These are phyloP conservation scores for Pterula multifida DNA, from an alignment of 1,284 basidiomycete genomes.

Conservation along the genomic window DNA sequence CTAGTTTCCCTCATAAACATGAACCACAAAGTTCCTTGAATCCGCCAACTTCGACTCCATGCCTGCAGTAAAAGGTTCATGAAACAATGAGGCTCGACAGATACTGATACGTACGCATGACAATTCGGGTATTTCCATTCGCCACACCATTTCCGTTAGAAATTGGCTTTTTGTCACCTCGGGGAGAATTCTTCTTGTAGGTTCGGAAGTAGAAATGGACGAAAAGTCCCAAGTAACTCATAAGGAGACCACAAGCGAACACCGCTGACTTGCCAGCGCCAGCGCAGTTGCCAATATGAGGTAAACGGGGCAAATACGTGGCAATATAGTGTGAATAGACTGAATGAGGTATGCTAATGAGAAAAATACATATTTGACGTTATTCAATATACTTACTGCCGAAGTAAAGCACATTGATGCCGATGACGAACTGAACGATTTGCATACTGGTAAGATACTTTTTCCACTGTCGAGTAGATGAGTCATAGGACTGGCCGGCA, in stretches of 20 bases:
- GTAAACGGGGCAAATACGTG: slow-evolving; percentile 52
- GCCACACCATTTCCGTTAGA: slow-evolving; percentile 27
- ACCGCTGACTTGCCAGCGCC: slow-evolving; percentile 83
- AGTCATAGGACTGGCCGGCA: slow-evolving; percentile 5
- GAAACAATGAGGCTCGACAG: not conserved
- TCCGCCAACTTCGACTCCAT: too few species aligned
- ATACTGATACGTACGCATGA: slow-evolving; percentile 5
- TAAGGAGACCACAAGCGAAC: slow-evolving; percentile 82
- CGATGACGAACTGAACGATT: slow-evolving; percentile 90
- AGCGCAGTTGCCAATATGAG: slow-evolving; percentile 71
- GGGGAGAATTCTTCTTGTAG: slow-evolving; percentile 58
- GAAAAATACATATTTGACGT: slow-evolving; percentile 6
- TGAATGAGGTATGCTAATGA: slow-evolving; percentile 20
- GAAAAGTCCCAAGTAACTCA: slow-evolving; percentile 84
- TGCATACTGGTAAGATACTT: slow-evolving; percentile 93
- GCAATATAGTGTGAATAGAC: slow-evolving; percentile 78
- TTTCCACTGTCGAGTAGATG: slow-evolving; percentile 66
- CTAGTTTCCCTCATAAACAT: too few species aligned
- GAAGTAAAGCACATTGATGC: slow-evolving; percentile 84
- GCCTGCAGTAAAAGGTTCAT: too few species aligned
- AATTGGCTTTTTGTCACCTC: slow-evolving; percentile 27
- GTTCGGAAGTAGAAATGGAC: slow-evolving; percentile 85
- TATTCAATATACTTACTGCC: slow-evolving; percentile 69
- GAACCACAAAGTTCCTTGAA: too few species aligned
- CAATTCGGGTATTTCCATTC: slow-evolving; percentile 22